Evolutionary conservation across 75 land plant species (phyloP).

Genomic region (Picea glauca): DNA sequence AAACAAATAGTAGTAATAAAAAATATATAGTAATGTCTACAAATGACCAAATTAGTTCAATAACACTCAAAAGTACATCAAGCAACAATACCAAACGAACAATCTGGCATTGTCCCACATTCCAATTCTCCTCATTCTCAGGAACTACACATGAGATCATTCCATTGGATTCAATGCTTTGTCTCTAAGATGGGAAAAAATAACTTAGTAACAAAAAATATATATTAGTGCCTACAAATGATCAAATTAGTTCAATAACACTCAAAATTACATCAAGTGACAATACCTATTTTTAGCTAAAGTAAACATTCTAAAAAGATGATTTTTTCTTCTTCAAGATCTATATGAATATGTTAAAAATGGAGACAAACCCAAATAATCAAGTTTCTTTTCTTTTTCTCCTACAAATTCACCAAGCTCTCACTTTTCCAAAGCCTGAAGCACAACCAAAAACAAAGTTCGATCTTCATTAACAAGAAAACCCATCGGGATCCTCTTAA

Average conservation of each 20-base stretch:
- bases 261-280: too few species aligned
- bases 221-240: too few species aligned
- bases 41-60: too few species aligned
- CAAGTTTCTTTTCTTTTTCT: conserved; percentile 61
- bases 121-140: conserved; percentile 81
- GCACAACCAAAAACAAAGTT: background rate
- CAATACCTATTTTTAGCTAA: too few species aligned
- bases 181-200: background rate
- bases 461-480: background rate
- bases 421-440: conserved; percentile 75
- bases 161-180: too few species aligned
- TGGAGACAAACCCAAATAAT: conserved; percentile 41
- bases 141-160: conserved; percentile 32
- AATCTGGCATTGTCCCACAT: conserved; percentile 71
- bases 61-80: too few species aligned
- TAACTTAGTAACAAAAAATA: too few species aligned
- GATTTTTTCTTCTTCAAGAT: too few species aligned
- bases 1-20: background rate
- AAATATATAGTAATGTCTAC: too few species aligned
- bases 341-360: background rate
- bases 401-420: conserved; percentile 70
- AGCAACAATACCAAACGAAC: too few species aligned
- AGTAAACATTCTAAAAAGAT: too few species aligned
- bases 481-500: background rate
- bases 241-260: too few species aligned